phyloP scores from a whole-genome alignment of 805 yeast species.

The Lachancea cidri region DNA sequence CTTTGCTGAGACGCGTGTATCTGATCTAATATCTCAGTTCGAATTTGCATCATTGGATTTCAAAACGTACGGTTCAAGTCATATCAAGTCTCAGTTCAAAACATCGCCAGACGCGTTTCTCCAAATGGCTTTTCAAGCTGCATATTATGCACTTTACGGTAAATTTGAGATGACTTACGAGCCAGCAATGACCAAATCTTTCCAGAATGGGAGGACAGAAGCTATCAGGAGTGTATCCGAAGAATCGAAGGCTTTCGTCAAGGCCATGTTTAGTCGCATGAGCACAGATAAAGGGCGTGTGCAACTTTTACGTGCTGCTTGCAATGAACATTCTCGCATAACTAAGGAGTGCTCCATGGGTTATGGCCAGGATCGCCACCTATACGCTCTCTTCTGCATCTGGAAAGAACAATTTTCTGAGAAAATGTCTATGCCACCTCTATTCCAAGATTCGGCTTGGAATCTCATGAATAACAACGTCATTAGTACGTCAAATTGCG shows the following conservation, averaged over 20 bases:
- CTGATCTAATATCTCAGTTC: constrained; percentile 84
- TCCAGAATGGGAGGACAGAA: constrained; percentile 88
- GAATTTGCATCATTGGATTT: constrained; percentile 81
- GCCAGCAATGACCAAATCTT: constrained; percentile 92
- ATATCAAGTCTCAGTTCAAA: constrained; percentile 70
- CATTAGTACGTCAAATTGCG: constrained; percentile 83
- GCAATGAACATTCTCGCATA: constrained; percentile 59
- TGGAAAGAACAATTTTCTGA: constrained; percentile 51
- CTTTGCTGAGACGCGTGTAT: constrained; percentile 84
- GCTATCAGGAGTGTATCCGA: constrained; percentile 81
- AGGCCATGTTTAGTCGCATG: constrained; percentile 73
- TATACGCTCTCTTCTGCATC: constrained; percentile 80
- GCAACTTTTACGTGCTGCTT: constrained; percentile 58
- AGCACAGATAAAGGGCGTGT: constrained; percentile 53
- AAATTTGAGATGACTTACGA: constrained; percentile 91
- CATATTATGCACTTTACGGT: constrained; percentile 87
- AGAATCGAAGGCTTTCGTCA: constrained; percentile 75
- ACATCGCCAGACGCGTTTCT: constrained; percentile 92
- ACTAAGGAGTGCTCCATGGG: constrained; percentile 71
- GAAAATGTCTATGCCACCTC: constrained; percentile 50
- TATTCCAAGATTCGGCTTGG: constrained; percentile 88
- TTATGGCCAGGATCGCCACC: constrained; percentile 87
- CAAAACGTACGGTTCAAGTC: constrained; percentile 60
- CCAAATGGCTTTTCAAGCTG: constrained; percentile 91
- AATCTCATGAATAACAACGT: constrained; percentile 74